phyloP scores from a whole-genome alignment of 1,284 basidiomycete species.

The Heterobasidion occidentale region DNA sequence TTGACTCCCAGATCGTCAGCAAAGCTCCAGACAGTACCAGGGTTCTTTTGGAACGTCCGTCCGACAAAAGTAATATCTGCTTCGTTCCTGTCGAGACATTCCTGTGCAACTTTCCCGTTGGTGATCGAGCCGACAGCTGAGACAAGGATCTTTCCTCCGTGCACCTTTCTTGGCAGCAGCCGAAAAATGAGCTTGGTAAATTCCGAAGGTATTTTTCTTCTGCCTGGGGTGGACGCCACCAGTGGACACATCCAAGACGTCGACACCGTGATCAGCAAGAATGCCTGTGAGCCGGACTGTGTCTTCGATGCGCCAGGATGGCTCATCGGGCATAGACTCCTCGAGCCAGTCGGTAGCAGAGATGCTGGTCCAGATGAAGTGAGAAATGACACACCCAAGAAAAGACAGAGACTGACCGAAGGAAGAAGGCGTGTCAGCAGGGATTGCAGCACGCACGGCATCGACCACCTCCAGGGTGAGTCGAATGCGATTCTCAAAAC shows the following conservation, averaged over 20 bases:
- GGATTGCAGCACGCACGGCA: slow-evolving; percentile 31
- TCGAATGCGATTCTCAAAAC: slow-evolving; percentile 43
- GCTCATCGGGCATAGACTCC: slow-evolving; percentile 32
- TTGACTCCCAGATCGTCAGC: background rate
- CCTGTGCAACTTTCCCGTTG: slow-evolving; percentile 48
- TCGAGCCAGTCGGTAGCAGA: slow-evolving; percentile 54
- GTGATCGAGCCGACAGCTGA: slow-evolving; percentile 60
- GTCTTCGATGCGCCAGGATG: slow-evolving; percentile 48
- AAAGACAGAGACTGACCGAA: slow-evolving; percentile 33
- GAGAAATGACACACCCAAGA: slow-evolving; percentile 24
- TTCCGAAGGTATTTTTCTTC: slow-evolving; percentile 14
- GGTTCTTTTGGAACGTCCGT: slow-evolving; percentile 51
- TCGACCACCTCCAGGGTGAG: slow-evolving; percentile 38
- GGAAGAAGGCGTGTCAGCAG: slow-evolving; percentile 37
- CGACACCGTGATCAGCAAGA: slow-evolving; percentile 47
- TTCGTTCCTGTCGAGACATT: slow-evolving; percentile 40
- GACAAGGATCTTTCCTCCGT: slow-evolving; percentile 34
- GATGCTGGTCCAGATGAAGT: slow-evolving; percentile 25
- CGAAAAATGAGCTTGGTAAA: slow-evolving; percentile 43
- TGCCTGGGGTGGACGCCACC: slow-evolving; percentile 40
- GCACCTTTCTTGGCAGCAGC: slow-evolving; percentile 40
- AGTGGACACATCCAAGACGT: slow-evolving; percentile 49
- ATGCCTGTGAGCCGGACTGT: slow-evolving; percentile 38
- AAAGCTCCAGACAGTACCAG: slow-evolving; percentile 19
- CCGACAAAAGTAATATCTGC: slow-evolving; percentile 42